Evolutionary conservation across 257 asterid species (phyloP).

Genomic region (Plantago ovata): DNA sequence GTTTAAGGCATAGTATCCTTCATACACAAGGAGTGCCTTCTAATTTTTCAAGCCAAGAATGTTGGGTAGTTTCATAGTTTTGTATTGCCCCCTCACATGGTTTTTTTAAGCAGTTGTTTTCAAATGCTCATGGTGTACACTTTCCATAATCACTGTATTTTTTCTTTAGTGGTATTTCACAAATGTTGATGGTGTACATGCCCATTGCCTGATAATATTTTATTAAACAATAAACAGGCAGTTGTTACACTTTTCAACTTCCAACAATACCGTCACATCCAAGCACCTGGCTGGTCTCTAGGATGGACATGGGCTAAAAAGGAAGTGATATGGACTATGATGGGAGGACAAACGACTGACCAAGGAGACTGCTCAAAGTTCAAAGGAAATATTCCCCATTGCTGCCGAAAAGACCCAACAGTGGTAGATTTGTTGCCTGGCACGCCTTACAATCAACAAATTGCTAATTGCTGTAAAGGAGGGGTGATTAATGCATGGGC

Average conservation of each 20-base stretch:
- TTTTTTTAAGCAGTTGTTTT: too few species aligned
- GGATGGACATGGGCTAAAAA: slow-evolving; percentile 45
- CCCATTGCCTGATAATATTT: background rate
- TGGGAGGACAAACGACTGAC: slow-evolving; percentile 39
- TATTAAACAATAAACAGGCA: slow-evolving; percentile 25
- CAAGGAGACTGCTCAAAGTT: slow-evolving; percentile 49
- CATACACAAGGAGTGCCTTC: too few species aligned
- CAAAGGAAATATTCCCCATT: slow-evolving; percentile 18
- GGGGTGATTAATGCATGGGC: slow-evolving; percentile 3
- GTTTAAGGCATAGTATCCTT: too few species aligned
- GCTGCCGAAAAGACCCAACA: background rate
- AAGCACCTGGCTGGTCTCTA: slow-evolving; percentile 43
- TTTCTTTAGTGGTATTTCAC: too few species aligned
- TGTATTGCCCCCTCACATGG: too few species aligned
- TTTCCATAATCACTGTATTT: too few species aligned
- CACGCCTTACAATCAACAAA: background rate
- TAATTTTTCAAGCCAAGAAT: too few species aligned
- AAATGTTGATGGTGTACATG: too few species aligned
- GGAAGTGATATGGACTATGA: slow-evolving; percentile 40
- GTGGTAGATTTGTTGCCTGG: background rate
- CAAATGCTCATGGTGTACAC: too few species aligned
- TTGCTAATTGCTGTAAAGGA: slow-evolving; percentile 9
- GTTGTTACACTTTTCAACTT: slow-evolving; percentile 34
- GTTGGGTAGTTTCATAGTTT: too few species aligned
- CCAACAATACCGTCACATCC: slow-evolving; percentile 40